Conservation (phyloP, 345 rosid genomes). For the Odontarrhena argentea region DNA sequence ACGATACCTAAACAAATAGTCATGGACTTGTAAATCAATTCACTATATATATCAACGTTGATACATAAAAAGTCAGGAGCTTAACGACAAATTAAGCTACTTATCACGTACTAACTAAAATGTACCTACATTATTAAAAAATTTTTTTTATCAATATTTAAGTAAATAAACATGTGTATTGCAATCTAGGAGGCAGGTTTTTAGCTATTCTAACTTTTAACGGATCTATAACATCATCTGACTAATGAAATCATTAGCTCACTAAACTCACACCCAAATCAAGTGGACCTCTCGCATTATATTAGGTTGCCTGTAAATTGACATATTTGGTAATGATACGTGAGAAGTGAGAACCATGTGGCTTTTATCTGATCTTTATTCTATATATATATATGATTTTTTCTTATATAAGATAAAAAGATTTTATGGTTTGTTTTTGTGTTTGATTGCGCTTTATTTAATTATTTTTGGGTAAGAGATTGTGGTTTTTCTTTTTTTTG, state of each 20-base stretch:
- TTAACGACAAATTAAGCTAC: not conserved
- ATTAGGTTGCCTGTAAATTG: conserved; percentile 41
- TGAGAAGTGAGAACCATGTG: conserved; percentile 1
- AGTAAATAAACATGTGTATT: not conserved
- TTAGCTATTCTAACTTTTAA: conserved; percentile 6
- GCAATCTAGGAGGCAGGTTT: conserved; percentile 7
- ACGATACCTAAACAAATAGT: not conserved
- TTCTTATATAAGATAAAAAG: not conserved
- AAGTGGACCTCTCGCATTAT: conserved; percentile 7
- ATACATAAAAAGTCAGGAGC: not conserved
- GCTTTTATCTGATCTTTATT: not conserved
- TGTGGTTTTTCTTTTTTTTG: too few relatives aligned
- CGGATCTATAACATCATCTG: not conserved
- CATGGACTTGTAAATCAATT: not conserved
- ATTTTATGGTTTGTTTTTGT: not conserved
- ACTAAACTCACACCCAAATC: conserved; percentile 23
- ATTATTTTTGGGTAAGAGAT: too few relatives aligned
- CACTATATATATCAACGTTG: conserved; percentile 5
- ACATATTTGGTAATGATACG: conserved; percentile 14
- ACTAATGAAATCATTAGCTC: conserved; percentile 2
- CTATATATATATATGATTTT: not conserved
- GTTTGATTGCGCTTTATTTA: too few relatives aligned
- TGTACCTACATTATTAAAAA: not conserved
- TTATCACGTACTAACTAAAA: not conserved
- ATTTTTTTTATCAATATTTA: not conserved